Base-by-base conservation (phyloP, 2,329 filamentous ascomycete species). In the Cordyceps pruinosa region DNA sequence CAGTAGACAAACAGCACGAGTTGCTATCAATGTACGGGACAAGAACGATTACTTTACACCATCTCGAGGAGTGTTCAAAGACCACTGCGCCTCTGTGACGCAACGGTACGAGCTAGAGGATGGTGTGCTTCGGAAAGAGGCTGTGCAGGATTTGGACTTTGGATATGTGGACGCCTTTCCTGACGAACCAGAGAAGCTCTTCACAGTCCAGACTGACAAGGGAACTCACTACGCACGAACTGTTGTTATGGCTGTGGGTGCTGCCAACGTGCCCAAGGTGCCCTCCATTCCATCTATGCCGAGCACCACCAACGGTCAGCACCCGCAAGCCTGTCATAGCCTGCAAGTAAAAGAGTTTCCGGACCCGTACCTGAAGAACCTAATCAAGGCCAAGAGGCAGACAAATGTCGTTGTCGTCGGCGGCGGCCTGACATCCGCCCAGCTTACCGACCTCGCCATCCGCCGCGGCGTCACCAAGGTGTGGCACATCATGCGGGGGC, bases 361-460 rank as follows among this genome's bases (percentile, higher is more conserved):
- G 0, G 78, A 81, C 50, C 68, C 73, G 0, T 65, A 77, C 2
- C 70, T 90, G 1, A 69, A 70, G 19, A 63, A 69, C 0, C 84
- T 83, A 57, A 81, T 73, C 6, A 23, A 42, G 9, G 68, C 71
- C 1, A 71, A 71, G 5, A 65, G 70, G 57, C 60, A 69, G n/a
- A 89, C 86, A 0, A 84, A 85, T 59, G 69, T 92, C 8, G 75
- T 91, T 8, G 78, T 93, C 9, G 77, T 93, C 5, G 88, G 88
- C 2, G 89, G 89, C 1, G 89, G 89, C 0, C 72, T 93, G 4
- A 91, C 89, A 0, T 88, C 87, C 23, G 87, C 88, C 0, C 89
- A 93, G 67, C 75, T 92, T 19, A 77, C 83, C 0, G 86, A 90
- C 65, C 75, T 87, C 47, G 83, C 83, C 1, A 72, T 91, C 58